Percentiles rank a stretch among this genome's conserved stretches.
These are phyloP conservation scores for Xylaria intraflava DNA, from an alignment of 495 filamentous ascomycete genomes.

Conservation along the genomic window DNA sequence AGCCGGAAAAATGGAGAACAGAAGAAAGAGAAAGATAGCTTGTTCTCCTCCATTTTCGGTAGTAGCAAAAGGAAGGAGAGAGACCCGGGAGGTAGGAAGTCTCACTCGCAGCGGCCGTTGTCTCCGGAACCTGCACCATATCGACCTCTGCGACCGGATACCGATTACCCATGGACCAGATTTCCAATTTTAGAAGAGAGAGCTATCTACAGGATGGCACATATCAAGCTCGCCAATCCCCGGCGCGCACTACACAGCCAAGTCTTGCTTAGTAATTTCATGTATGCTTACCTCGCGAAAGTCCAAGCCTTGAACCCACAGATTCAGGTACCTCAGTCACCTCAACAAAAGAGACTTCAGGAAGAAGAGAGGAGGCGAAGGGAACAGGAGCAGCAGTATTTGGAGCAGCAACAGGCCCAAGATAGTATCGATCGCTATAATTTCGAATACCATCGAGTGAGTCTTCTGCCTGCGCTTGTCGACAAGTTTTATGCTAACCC, in stretches of 20 bases:
- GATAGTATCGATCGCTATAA: constrained; percentile 39
- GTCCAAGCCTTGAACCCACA: constrained; percentile 98
- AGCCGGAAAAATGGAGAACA: constrained; percentile 64
- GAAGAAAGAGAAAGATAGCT: constrained; percentile 82
- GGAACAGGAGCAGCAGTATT: constrained; percentile 51
- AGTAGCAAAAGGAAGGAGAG: constrained; percentile 75
- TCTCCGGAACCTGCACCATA: constrained; percentile 74
- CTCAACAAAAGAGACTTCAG: constrained; percentile 54
- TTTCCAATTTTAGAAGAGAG: constrained; percentile 95
- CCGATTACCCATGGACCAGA: constrained; percentile 92
- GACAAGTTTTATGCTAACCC: constrained; percentile 12
- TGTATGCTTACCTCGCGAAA: constrained; percentile 99
- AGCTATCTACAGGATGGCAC: constrained; percentile 96
- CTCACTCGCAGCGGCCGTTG: constrained; percentile 60
- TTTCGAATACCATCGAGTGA: constrained; percentile 49
- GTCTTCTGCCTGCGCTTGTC: constrained; percentile 10
- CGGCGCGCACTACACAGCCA: constrained; percentile 88
- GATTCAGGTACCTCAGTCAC: constrained; percentile 66
- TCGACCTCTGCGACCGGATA: constrained; percentile 66
- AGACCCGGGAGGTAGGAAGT: constrained; percentile 60
- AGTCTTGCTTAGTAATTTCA: constrained; percentile 97
- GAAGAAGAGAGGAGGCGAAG: constrained; percentile 56
- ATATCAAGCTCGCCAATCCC: constrained; percentile 97
- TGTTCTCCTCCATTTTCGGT: constrained; percentile 88
- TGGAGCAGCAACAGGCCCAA: constrained; percentile 45